phyloP scores from a whole-genome alignment of 78 protist genomes.

The Dictyostelium brefeldianum region DNA sequence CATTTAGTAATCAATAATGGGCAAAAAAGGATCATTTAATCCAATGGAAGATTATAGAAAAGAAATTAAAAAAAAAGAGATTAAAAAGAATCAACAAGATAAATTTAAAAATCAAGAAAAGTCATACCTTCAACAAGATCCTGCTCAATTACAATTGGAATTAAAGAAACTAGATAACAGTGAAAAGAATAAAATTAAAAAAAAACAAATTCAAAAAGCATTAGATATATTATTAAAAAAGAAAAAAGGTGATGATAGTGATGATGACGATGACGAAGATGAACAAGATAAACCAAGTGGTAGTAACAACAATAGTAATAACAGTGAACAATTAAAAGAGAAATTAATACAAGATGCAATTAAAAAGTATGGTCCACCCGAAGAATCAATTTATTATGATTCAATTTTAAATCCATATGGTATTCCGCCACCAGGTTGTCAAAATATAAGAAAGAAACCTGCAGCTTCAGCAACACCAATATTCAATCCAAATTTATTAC shows the following conservation, averaged over 20 bases:
- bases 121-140: conserved; percentile 16
- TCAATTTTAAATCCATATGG: conserved; percentile 36
- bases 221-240: conserved; percentile 9
- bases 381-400: conserved; percentile 29
- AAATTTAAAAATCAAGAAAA: conserved; percentile 11
- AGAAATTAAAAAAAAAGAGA: conserved; percentile 39
- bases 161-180: conserved; percentile 17
- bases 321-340: neutral
- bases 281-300: neutral
- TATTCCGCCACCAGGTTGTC: conserved; percentile 18
- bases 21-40: conserved; percentile 1
- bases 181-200: conserved; percentile 26
- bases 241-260: neutral
- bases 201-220: conserved; percentile 29
- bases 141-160: neutral
- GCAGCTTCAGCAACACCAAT: neutral
- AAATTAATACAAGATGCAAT: conserved; percentile 36
- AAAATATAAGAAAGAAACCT: conserved; percentile 1
- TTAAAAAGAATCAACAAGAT: conserved; percentile 10
- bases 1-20: neutral
- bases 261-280: neutral
- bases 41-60: conserved; percentile 41
- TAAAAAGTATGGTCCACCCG: conserved; percentile 34
- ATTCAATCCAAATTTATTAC: neutral
- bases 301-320: no score